These are phyloP conservation scores for Pulchroboletus neoregius DNA, from an alignment of 1,284 basidiomycete genomes.

Conservation along the genomic window DNA sequence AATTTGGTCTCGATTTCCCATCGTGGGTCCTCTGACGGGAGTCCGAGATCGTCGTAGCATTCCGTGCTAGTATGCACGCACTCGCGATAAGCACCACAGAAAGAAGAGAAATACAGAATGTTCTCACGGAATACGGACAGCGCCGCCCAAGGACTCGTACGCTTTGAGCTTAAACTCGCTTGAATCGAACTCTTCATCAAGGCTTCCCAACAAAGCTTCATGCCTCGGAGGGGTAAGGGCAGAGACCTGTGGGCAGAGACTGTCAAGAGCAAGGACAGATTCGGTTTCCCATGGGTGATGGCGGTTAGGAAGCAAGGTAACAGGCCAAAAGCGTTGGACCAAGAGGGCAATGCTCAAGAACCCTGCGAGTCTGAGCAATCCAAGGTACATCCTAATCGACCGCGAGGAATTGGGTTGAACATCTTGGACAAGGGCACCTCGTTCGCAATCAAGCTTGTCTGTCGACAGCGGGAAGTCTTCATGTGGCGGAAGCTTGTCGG, in stretches of 20 bases:
- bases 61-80: slow-evolving; percentile 29
- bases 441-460: slow-evolving; percentile 16
- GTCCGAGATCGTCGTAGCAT: slow-evolving; percentile 40
- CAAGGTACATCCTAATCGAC: too few species aligned
- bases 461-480: not conserved
- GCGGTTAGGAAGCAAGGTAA: not conserved
- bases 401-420: not conserved
- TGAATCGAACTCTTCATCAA: slow-evolving; percentile 36
- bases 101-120: not conserved
- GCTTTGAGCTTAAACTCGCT: slow-evolving; percentile 39
- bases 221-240: slow-evolving; percentile 32
- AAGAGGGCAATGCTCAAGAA: slow-evolving; percentile 14
- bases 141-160: slow-evolving; percentile 41
- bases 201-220: slow-evolving; percentile 27
- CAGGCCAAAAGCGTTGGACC: slow-evolving; percentile 5
- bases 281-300: not conserved
- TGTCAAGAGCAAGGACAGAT: slow-evolving; percentile 1
- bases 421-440: not conserved
- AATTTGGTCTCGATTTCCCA: slow-evolving; percentile 43
- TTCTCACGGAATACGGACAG: slow-evolving; percentile 45
- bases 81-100: not conserved
- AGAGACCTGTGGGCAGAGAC: slow-evolving; percentile 33
- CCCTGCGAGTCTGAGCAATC: too few species aligned
- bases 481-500: not conserved
- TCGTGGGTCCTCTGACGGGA: slow-evolving; percentile 41